These are phyloP conservation scores for Triticum timopheevii DNA, from an alignment of 176 grass and related monocot genomes.

Conservation along the genomic window DNA sequence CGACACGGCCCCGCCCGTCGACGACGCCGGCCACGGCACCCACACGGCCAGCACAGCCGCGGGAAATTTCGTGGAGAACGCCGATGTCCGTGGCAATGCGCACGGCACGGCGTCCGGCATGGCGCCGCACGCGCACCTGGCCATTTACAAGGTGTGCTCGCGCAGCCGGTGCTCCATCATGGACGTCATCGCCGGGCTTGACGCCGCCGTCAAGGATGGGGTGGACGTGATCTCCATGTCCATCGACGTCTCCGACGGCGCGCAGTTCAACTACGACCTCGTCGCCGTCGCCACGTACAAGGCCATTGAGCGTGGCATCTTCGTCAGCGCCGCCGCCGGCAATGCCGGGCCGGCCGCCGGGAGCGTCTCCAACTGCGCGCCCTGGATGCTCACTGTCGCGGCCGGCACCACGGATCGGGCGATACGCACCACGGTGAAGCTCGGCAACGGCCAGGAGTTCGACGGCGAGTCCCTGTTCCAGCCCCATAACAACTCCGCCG, in stretches of 20 bases:
- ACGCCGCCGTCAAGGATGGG: conserved; percentile 58
- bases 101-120: conserved; percentile 68
- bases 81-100: conserved; percentile 57
- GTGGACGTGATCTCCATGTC: conserved; percentile 67
- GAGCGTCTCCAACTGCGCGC: conserved; percentile 52
- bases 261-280: conserved; percentile 48
- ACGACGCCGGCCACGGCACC: conserved; percentile 63
- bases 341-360: conserved; percentile 34
- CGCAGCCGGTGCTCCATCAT: conserved; percentile 52
- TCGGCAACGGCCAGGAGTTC: conserved; percentile 53
- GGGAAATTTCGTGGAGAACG: conserved; percentile 72
- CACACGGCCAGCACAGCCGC: conserved; percentile 69
- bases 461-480: conserved; percentile 70
- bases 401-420: conserved; percentile 61
- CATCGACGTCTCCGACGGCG: conserved; percentile 31
- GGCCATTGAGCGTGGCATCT: conserved; percentile 66
- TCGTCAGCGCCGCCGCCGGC: conserved; percentile 63
- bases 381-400: conserved; percentile 65
- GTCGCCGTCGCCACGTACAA: conserved; percentile 54
- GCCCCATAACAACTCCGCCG: conserved; percentile 38
- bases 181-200: conserved; percentile 58
- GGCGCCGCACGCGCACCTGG: conserved; percentile 73
- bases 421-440: conserved; percentile 47
- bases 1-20: conserved; percentile 43
- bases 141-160: conserved; percentile 73